A percentile compares a stretch with the other conserved stretches of the same genome.
Evolutionary conservation across 495 filamentous ascomycete species (phyloP).

Genomic region (Glonium stellatum): DNA sequence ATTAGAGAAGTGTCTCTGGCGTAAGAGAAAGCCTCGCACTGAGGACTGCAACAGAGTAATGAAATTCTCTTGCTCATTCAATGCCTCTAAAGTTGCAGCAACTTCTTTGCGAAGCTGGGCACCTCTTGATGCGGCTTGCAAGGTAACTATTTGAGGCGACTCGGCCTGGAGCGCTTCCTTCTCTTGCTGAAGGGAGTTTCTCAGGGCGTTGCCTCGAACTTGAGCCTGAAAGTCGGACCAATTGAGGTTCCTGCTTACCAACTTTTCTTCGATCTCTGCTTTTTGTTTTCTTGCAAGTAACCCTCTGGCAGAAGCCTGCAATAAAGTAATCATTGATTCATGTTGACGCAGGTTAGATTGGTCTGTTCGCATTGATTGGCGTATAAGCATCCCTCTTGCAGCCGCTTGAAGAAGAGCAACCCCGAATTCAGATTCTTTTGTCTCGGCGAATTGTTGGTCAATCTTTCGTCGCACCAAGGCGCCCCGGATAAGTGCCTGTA

Average conservation of each 20-base stretch:
- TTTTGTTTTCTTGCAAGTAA: conserved; percentile 18
- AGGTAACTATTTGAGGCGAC: conserved; percentile 34
- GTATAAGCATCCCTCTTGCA: conserved; percentile 33
- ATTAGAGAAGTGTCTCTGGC: conserved; percentile 40
- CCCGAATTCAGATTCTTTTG: conserved; percentile 41
- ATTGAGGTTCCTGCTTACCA: conserved; percentile 27
- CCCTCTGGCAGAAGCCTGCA: conserved; percentile 24
- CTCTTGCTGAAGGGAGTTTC: conserved; percentile 18
- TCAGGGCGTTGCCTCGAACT: conserved; percentile 20
- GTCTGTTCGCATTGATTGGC: conserved; percentile 30
- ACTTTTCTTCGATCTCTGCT: conserved; percentile 23
- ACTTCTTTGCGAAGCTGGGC: conserved; percentile 36
- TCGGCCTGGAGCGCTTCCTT: conserved; percentile 20
- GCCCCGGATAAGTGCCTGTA: conserved; percentile 62
- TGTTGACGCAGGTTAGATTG: conserved; percentile 32
- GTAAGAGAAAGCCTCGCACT: conserved; percentile 37
- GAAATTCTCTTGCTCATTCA: conserved; percentile 34
- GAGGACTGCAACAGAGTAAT: conserved; percentile 35
- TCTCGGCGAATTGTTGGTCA: conserved; percentile 43
- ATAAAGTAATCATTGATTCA: conserved; percentile 21
- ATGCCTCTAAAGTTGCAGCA: conserved; percentile 23
- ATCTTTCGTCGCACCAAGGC: conserved; percentile 49
- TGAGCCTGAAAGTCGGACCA: conserved; percentile 27
- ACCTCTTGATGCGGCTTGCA: conserved; percentile 43
- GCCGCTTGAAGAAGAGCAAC: conserved; percentile 65